A percentile compares a stretch with the other conserved stretches of the same genome.
Conservation (phyloP, 2,329 filamentous ascomycete genomes). For the Beauveria medogensis region DNA sequence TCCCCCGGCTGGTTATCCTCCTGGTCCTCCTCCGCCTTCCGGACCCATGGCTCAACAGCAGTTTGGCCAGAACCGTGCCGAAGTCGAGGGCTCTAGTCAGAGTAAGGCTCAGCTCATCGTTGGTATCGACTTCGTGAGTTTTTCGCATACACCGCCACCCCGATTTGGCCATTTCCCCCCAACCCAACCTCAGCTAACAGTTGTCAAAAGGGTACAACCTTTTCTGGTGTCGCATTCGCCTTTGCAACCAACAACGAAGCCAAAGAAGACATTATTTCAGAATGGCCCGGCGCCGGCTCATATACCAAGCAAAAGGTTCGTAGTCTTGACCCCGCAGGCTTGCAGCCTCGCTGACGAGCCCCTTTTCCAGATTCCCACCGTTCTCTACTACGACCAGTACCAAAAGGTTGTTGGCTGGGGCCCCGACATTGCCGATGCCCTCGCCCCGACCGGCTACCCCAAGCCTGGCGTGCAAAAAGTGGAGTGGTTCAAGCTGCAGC, state of each 20-base stretch:
- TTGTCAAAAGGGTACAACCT: slow-evolving; percentile 72
- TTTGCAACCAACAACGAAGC: slow-evolving; percentile 97
- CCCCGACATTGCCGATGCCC: slow-evolving; percentile 91
- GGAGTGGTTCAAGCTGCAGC: slow-evolving; percentile 98
- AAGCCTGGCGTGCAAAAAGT: slow-evolving; percentile 98
- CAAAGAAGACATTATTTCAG: slow-evolving; percentile 97
- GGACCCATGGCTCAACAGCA: slow-evolving; percentile 35
- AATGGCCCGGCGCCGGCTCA: slow-evolving; percentile 96
- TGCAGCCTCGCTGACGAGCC: background rate
- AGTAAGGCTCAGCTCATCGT: slow-evolving; percentile 97
- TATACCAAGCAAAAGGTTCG: slow-evolving; percentile 96
- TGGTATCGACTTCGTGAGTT: slow-evolving; percentile 90
- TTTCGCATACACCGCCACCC: background rate
- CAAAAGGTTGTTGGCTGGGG: slow-evolving; percentile 99
- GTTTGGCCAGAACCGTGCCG: slow-evolving; percentile 46
- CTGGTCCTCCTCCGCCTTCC: slow-evolving; percentile 32
- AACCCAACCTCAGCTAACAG: slow-evolving; percentile 6
- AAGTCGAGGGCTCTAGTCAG: slow-evolving; percentile 80
- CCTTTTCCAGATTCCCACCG: slow-evolving; percentile 76
- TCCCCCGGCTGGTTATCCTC: slow-evolving; percentile 39
- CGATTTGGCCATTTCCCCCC: background rate
- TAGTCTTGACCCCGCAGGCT: background rate
- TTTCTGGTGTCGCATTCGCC: slow-evolving; percentile 93
- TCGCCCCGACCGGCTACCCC: slow-evolving; percentile 93
- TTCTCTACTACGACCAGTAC: slow-evolving; percentile 99